Conservation (phyloP, 2,329 filamentous ascomycete species). For the Pezicula radicicola region DNA sequence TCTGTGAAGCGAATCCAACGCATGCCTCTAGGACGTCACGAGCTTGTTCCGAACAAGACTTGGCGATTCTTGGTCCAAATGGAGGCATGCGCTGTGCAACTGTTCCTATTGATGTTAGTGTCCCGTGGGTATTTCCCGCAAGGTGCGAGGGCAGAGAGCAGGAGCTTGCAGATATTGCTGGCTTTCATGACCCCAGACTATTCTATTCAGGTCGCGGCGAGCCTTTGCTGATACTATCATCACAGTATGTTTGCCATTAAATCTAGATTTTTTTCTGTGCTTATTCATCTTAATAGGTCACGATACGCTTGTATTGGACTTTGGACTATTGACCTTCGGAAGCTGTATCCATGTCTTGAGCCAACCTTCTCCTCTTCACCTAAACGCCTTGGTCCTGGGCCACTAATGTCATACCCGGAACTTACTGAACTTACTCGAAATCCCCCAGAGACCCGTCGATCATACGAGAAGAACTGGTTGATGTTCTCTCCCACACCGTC, state of each 20-base stretch:
- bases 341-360: slow-evolving; percentile 13
- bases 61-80: slow-evolving; percentile 26
- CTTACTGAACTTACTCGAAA: slow-evolving; percentile 36
- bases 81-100: slow-evolving; percentile 32
- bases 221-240: slow-evolving; percentile 34
- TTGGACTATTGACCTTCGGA: slow-evolving; percentile 21
- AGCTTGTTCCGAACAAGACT: slow-evolving; percentile 28
- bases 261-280: slow-evolving; percentile 11
- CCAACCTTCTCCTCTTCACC: slow-evolving; percentile 15
- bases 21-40: slow-evolving; percentile 9
- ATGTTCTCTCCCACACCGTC: slow-evolving; percentile 31
- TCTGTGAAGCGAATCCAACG: slow-evolving; percentile 24
- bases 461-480: slow-evolving; percentile 39
- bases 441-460: slow-evolving; percentile 27
- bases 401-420: slow-evolving; percentile 21
- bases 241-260: slow-evolving; percentile 23
- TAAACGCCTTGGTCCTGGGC: slow-evolving; percentile 17
- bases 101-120: slow-evolving; percentile 27
- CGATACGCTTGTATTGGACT: slow-evolving; percentile 22
- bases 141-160: slow-evolving; percentile 29
- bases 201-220: slow-evolving; percentile 37
- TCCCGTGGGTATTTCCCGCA: slow-evolving; percentile 35
- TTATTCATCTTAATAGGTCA: slow-evolving; percentile 10
- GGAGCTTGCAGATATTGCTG: slow-evolving; percentile 33
- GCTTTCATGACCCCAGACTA: slow-evolving; percentile 37